Conservation (phyloP, 1,284 basidiomycete genomes). For the Phylloboletellus chloephorus region DNA sequence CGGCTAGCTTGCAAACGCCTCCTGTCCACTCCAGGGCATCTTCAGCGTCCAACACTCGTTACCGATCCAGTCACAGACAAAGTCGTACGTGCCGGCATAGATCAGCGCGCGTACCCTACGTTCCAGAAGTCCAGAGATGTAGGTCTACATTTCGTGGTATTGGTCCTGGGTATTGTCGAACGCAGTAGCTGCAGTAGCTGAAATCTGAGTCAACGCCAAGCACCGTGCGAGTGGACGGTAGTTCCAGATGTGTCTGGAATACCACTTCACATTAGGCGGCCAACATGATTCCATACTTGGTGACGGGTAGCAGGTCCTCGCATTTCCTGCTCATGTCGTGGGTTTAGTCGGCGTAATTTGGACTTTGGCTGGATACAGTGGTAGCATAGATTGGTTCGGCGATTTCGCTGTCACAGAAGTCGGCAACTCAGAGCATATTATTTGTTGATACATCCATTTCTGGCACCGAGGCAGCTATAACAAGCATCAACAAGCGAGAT, state of each 20-base stretch:
- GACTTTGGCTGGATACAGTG: slow-evolving; percentile 26
- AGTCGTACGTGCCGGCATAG: slow-evolving; percentile 70
- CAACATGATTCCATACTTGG: slow-evolving; percentile 31
- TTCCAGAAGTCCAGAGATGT: slow-evolving; percentile 70
- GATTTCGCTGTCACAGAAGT: slow-evolving; percentile 43
- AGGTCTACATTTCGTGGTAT: slow-evolving; percentile 42
- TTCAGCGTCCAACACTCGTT: slow-evolving; percentile 61
- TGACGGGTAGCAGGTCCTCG: slow-evolving; percentile 52
- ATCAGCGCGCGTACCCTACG: slow-evolving; percentile 68
- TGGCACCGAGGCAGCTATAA: slow-evolving; percentile 44
- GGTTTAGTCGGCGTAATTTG: slow-evolving; percentile 36
- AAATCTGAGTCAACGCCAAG: slow-evolving; percentile 66
- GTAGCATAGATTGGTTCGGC: slow-evolving; percentile 30
- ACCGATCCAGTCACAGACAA: slow-evolving; percentile 73
- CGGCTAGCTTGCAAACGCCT: slow-evolving; percentile 42
- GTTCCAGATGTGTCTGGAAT: slow-evolving; percentile 40
- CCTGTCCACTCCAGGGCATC: slow-evolving; percentile 61
- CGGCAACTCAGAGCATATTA: slow-evolving; percentile 50
- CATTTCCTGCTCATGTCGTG: slow-evolving; percentile 58
- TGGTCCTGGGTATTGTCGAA: slow-evolving; percentile 41
- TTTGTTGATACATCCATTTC: slow-evolving; percentile 45
- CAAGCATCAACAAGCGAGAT: not conserved
- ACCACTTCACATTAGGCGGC: not conserved
- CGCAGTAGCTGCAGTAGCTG: slow-evolving; percentile 39
- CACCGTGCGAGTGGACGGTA: slow-evolving; percentile 48